Base-by-base conservation (phyloP, 1,284 basidiomycete genomes). In the Pholiota adiposa region DNA sequence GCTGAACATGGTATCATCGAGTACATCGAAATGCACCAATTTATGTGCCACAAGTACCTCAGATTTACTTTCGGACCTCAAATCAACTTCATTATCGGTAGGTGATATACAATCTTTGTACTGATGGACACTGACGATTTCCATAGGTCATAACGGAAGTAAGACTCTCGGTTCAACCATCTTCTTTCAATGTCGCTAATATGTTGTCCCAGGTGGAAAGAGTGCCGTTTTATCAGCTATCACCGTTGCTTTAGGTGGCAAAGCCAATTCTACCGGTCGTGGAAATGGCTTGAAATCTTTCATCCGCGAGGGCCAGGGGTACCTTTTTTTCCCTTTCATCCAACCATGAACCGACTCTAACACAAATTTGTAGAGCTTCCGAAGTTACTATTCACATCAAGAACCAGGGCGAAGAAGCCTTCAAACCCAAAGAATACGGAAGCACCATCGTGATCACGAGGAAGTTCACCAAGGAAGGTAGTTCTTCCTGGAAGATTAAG, bases 11-110 rank as follows among this genome's bases (percentile, higher is more conserved):
- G 96, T 11, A 89, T 97, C 62, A 92, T 98, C 64, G 91, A 95
- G 68, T 82, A 81, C 23, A 85, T 99, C 54, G 89, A 93, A 69
- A 86, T 97, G 82, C 82, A 88, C 70, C 92, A 98, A 73, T 99
- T 99, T 76, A 98, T 99, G 96, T 98, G 96, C 73, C 97, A 99
- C 77, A 83, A 87, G 70, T 88, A 85, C 73, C 83, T 96, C 50
- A 86, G 82, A 0, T 92, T 97, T 73, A 80, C 83, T 4, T 94
- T 97, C 66, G 94, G 91, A 0, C 89, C 90, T 2, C 93, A 95
- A 73, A 92, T 98, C 72, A 98, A 99, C 77, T 98, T 99, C 71
- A 91, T 99, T 65, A 97, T 98, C 59, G 97, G 97, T 83, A 77
- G 73, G 81, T 85, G n/a, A 23, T 31, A 14, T n/a, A 49, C 4